These are phyloP conservation scores for Chrysoporthe cubensis DNA, from an alignment of 2,329 filamentous ascomycete genomes.

Conservation along the genomic window DNA sequence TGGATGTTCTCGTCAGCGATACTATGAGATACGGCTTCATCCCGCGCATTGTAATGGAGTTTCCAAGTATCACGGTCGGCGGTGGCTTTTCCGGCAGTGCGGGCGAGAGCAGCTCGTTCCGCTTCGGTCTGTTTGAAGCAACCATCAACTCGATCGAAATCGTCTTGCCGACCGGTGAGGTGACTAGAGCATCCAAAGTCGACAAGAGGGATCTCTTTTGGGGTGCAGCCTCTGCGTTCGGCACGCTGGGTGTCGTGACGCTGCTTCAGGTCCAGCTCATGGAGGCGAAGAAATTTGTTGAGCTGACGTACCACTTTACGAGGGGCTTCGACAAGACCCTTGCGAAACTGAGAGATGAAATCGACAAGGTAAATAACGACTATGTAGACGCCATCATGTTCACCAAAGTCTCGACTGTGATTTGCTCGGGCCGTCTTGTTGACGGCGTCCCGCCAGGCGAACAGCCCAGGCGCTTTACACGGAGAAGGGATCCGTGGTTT, in stretches of 20 bases:
- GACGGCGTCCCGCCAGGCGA: slow-evolving; percentile 46
- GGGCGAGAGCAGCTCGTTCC: slow-evolving; percentile 70
- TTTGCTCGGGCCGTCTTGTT: slow-evolving; percentile 64
- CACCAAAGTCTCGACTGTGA: slow-evolving; percentile 55
- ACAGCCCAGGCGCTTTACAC: slow-evolving; percentile 54
- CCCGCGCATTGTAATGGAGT: slow-evolving; percentile 71
- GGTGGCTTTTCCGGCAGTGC: slow-evolving; percentile 69
- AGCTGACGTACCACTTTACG: slow-evolving; percentile 57
- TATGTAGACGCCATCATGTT: slow-evolving; percentile 75
- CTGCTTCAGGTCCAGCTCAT: slow-evolving; percentile 61
- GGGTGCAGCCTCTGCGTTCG: slow-evolving; percentile 62
- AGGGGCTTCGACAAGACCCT: slow-evolving; percentile 48
- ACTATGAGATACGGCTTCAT: slow-evolving; percentile 60
- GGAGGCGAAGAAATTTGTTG: slow-evolving; percentile 57
- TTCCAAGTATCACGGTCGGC: slow-evolving; percentile 70
- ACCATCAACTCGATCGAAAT: slow-evolving; percentile 67
- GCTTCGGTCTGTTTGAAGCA: slow-evolving; percentile 67
- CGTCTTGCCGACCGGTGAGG: slow-evolving; percentile 60
- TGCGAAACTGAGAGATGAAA: slow-evolving; percentile 42
- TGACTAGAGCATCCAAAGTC: slow-evolving; percentile 50
- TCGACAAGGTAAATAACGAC: slow-evolving; percentile 48
- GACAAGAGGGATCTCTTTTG: slow-evolving; percentile 60
- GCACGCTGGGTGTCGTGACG: slow-evolving; percentile 64
- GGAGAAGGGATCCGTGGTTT: slow-evolving; percentile 70
- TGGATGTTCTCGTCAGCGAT: slow-evolving; percentile 65